Conservation (phyloP, 2,329 filamentous ascomycete species). For the Fusarium foetens region DNA sequence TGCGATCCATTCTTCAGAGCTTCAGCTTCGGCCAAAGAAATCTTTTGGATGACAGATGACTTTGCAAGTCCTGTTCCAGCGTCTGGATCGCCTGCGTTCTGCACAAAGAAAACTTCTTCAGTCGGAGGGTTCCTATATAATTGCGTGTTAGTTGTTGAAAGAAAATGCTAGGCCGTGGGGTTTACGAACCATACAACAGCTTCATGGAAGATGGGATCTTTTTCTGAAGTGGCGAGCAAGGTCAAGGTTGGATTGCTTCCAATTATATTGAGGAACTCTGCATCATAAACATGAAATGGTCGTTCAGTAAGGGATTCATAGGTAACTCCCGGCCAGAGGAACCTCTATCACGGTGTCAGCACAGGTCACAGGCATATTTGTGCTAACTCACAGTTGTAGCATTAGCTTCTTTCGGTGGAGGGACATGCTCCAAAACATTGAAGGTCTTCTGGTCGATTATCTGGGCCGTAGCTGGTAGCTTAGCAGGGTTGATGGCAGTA, state of each 20-base stretch:
- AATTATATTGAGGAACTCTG: conserved; percentile 61
- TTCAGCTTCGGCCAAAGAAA: conserved; percentile 57
- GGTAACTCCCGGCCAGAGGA: conserved; percentile 41
- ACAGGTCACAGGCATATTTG: rapidly evolving
- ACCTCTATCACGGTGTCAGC: background rate
- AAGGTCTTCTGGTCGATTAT: conserved; percentile 40
- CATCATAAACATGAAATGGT: conserved; percentile 55
- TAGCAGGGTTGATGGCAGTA: background rate
- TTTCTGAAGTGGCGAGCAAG: conserved; percentile 56
- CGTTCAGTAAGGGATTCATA: conserved; percentile 31
- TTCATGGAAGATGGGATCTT: conserved; percentile 64
- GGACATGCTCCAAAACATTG: conserved; percentile 32
- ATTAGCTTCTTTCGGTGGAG: conserved; percentile 27
- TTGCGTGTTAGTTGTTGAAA: background rate
- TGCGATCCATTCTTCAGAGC: conserved; percentile 30
- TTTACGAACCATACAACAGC: conserved; percentile 59
- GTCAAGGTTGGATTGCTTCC: conserved; percentile 61
- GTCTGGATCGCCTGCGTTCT: conserved; percentile 59
- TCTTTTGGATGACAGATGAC: conserved; percentile 62
- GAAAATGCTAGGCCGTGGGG: rapidly evolving
- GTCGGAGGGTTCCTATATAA: conserved; percentile 51
- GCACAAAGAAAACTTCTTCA: conserved; percentile 65
- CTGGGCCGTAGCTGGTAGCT: conserved; percentile 31
- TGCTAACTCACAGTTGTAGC: conserved; percentile 27
- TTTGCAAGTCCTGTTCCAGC: conserved; percentile 63